These are phyloP conservation scores for Colletotrichum godetiae DNA, from an alignment of 2,329 filamentous ascomycete genomes.

Conservation along the genomic window DNA sequence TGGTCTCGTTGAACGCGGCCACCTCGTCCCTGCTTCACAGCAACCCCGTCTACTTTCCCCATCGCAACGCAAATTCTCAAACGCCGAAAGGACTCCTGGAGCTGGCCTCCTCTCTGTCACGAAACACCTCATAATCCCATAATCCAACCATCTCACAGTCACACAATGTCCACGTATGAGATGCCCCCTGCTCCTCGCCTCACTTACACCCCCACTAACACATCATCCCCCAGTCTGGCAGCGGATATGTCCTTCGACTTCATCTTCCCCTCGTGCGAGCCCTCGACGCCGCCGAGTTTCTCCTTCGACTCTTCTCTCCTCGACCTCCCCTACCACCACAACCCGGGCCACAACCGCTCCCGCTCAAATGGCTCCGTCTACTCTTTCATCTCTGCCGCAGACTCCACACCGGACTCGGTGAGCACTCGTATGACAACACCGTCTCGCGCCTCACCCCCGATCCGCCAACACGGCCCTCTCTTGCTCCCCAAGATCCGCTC, in stretches of 20 bases:
- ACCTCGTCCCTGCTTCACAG: slow-evolving; percentile 38
- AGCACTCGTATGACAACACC: slow-evolving; percentile 78
- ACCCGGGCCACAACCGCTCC: slow-evolving; percentile 68
- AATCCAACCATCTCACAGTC: slow-evolving; percentile 38
- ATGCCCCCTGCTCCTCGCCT: slow-evolving; percentile 13
- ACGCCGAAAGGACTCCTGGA: slow-evolving; percentile 20
- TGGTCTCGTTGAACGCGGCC: slow-evolving; percentile 38
- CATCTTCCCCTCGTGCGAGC: slow-evolving; percentile 65
- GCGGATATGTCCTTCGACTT: slow-evolving; percentile 72
- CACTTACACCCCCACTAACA: slow-evolving; percentile 44
- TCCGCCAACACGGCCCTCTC: slow-evolving; percentile 82
- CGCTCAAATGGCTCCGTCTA: slow-evolving; percentile 75
- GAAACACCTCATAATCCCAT: slow-evolving; percentile 29
- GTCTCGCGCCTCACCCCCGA: slow-evolving; percentile 72
- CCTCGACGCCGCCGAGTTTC: slow-evolving; percentile 62
- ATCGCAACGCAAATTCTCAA: slow-evolving; percentile 18
- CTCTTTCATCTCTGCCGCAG: slow-evolving; percentile 72
- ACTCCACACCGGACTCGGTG: slow-evolving; percentile 71
- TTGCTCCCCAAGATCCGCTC: slow-evolving; percentile 87
- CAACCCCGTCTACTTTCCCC: slow-evolving; percentile 31
- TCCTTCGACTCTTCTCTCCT: slow-evolving; percentile 68
- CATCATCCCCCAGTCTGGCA: slow-evolving; percentile 62
- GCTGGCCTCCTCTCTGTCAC: slow-evolving; percentile 34
- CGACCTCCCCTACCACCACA: slow-evolving; percentile 59
- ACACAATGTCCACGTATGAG: slow-evolving; percentile 57